Base-by-base conservation (phyloP, 495 filamentous ascomycete species). In the Aspergillus sclerotioniger region DNA sequence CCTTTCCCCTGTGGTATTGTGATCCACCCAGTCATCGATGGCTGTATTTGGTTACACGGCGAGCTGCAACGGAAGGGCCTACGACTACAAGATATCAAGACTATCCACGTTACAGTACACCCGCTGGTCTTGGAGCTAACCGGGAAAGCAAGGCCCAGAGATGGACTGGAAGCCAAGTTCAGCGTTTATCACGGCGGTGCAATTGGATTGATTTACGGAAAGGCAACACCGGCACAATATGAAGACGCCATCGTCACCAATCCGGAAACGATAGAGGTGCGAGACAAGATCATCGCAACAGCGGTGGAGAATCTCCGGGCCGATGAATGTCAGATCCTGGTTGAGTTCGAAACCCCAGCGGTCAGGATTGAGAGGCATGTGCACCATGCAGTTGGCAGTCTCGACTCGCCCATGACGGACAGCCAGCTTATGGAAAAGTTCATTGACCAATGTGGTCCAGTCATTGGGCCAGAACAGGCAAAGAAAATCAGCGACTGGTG, bases 1-100 rank as follows among this genome's bases (percentile, higher is more conserved):
- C 81, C 79, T 1, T 84, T 76, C 56, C 80, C 80, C 8, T 83
- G 81, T 63, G 82, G 79, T 6, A 83, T 84, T 64, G 79, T 83
- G 12, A 77, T 81, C 29, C 82, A 84, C 59, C 79, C 80, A 1
- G 69, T 75, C 8, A 83, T 83, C 63, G 81, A 83, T 60, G 81
- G 62, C 6, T 77, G 74, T 52, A 70, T 76, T 9, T 74, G 77
- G 61, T 50, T 82, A 31, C 71, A 77, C 57, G 57, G 65, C 4
- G 71, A 81, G 53, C 57, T 76, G 39, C 41, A 63, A 28, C 58
- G 58, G 20, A 65, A 68, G 59, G 57, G 55, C 16, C 10, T 63
- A 15, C 28, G 33, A 13, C 9, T 52, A n/a, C 44, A 57, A 15
- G 28, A 58, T 6, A 57, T 65, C 20, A 13, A 57, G 21, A 57